Evolutionary conservation across 352 stramenopile species (phyloP), one percentile per base, ranked within the genome.

Genomic region (Globisporangium radiosum): DNA sequence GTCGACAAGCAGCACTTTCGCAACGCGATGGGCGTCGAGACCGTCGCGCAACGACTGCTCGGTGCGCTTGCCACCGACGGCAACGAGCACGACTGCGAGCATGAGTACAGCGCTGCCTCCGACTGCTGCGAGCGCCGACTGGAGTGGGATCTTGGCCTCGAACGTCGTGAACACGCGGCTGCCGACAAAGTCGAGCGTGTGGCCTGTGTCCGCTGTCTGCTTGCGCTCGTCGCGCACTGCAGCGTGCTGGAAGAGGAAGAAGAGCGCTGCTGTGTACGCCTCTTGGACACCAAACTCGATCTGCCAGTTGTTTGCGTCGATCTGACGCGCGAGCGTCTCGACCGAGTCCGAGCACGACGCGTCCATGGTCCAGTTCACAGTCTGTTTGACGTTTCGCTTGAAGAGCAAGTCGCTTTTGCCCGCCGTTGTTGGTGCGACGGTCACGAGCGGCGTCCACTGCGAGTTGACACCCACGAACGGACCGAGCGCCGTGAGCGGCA

Each of bases 241-340:
- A 3, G 68, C 74, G 47, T 83, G 73, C 60, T 87, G 76, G 54
- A 87, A 82, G 4, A 85, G 62, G 59, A 84, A 79, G 59, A 79
- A 83, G 17, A 85, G 58, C 7, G 65, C 74, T 0, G 72, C 61
- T 0, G 76, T 82, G 63, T 85, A 87, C 14, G 68, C 63, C 17
- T 78, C 72, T 47, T 87, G 76, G 15, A 85, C 36, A 1, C 74
- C 72, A 25, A 49, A 62, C 25, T 75, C 63, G 56, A 83, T 83
- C 59, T 73, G 70, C 63, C 66, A 79, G 48, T 62, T 66, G 57
- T 85, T 84, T 64, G 64, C 50, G 36, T 69, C 66, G n/a, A 78
- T 52, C 25, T 71, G 70, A 2, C 57, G 57, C 11, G 66, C 65
- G 11, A 78, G 66, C 3, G 68, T 64, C 51, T 87, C 74, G 52